These are phyloP conservation scores for Eimeria necatrix DNA, from an alignment of 169 alveolate species.

Conservation along the genomic window DNA sequence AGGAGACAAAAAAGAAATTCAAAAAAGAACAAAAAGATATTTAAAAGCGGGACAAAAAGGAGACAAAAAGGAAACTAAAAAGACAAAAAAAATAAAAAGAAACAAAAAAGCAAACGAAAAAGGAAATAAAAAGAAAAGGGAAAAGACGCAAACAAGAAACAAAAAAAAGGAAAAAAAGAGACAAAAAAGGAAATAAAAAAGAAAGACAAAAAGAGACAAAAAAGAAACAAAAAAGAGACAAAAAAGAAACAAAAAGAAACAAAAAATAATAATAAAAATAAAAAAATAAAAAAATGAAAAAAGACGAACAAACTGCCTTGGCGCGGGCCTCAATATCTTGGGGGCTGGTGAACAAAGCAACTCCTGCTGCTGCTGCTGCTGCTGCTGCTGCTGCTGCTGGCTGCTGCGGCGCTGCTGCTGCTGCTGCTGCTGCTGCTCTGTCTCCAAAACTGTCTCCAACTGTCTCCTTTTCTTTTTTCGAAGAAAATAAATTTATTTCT, in stretches of 20 bases:
- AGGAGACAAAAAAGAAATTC: too few relatives aligned
- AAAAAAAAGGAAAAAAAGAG: too few relatives aligned
- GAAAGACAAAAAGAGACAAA: too few relatives aligned
- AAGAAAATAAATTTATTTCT: neutral
- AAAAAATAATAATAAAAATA: neutral
- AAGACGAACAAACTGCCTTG: neutral
- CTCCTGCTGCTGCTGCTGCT: neutral
- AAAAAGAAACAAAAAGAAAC: too few relatives aligned
- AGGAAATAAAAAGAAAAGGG: too few relatives aligned
- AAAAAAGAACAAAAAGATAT: too few relatives aligned
- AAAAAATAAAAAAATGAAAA: neutral
- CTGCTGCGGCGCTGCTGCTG: neutral
- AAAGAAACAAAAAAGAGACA: too few relatives aligned
- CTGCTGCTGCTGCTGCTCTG: neutral
- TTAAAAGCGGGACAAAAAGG: neutral
- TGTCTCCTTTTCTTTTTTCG: neutral
- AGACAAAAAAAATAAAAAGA: neutral
- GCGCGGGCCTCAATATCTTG: constrained; percentile 15
- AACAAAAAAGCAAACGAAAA: too few relatives aligned
- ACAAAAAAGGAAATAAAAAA: too few relatives aligned
- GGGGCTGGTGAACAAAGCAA: neutral
- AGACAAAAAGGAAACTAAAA: neutral
- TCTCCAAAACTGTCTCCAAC: neutral
- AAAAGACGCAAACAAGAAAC: too few relatives aligned
- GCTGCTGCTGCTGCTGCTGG: neutral